A percentile compares a stretch with the other conserved stretches of the same genome.
These are phyloP conservation scores for Euphorbia pulcherrima DNA, from an alignment of 345 rosid genomes.

Conservation along the genomic window DNA sequence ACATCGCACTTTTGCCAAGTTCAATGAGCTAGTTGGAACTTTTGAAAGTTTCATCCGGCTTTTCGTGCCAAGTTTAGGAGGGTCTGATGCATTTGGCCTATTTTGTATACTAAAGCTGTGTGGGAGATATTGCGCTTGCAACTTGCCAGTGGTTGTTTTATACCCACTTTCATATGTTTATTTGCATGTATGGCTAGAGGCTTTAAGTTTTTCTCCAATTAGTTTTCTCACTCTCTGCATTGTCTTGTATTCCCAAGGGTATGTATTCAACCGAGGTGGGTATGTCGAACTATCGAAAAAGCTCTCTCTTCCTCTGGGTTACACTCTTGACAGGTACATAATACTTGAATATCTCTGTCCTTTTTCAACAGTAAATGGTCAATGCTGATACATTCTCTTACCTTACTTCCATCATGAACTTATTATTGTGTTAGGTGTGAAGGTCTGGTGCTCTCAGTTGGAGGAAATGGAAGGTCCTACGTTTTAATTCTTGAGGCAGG, in stretches of 20 bases:
- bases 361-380: background rate
- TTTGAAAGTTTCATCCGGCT: too few relatives aligned
- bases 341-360: background rate
- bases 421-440: slow-evolving; percentile 54
- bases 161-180: too few relatives aligned
- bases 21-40: too few relatives aligned
- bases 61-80: too few relatives aligned
- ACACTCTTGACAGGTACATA: slow-evolving; percentile 82
- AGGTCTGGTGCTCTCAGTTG: slow-evolving; percentile 87
- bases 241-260: slow-evolving; percentile 44
- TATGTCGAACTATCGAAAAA: slow-evolving; percentile 81
- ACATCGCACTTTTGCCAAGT: too few relatives aligned
- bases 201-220: background rate
- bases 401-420: background rate
- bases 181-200: background rate
- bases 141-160: too few relatives aligned
- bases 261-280: slow-evolving; percentile 90
- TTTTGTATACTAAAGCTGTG: too few relatives aligned
- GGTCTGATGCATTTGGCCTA: too few relatives aligned
- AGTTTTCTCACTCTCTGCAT: slow-evolving; percentile 12
- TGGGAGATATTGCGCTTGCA: too few relatives aligned
- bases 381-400: background rate
- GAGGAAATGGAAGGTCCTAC: slow-evolving; percentile 95
- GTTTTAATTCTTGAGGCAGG: slow-evolving; percentile 94
- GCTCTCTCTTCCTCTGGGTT: slow-evolving; percentile 71